Evolutionary conservation across 2,329 filamentous ascomycete species (phyloP), one percentile per base, ranked within the genome.

Genomic region (Pseudogymnoascus sp.): DNA sequence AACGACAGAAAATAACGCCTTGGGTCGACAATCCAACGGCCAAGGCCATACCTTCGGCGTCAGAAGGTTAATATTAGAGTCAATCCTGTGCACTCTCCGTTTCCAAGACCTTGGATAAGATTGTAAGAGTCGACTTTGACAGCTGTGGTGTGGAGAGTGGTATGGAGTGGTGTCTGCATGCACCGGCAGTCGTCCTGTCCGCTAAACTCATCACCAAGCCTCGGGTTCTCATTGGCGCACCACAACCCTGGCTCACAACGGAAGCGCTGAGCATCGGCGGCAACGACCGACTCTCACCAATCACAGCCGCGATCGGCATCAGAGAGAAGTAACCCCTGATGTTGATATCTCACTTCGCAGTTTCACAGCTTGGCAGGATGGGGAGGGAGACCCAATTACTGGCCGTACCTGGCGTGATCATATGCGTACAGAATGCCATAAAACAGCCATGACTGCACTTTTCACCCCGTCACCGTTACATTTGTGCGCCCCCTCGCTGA

Each of bases 41-140:
- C 51, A 57, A 57, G 51, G 51, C 51, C 51, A 57, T 57, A 34
- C 25, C 28, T 57, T 34, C 28, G 16, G 51, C 51, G 51, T 57
- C 51, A 57, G 51, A 57, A 57, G 51, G 28, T 57, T 57, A 57
- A 57, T 57, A 57, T 57, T 57, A 57, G 51, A 57, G 10, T 57
- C 51, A 57, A 19, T 34, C 16, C 51, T 57, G 10, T 57, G 28
- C 51, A 34, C 2, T 34, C 51, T 57, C 51, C 19, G 51, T 57
- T 57, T 57, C 28, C 51, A 57, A 57, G 51, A 34, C 51, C 51
- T 34, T 57, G 51, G 51, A 16, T 34, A 19, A 34, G 28, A 57
- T 57, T 57, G 25, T 13, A 57, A 57, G 25, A 21, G 51, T 57
- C 51, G 28, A 19, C 28, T 57, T 34, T 57, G 51, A 57, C 51